These are phyloP conservation scores for Houttuynia cordata DNA, from an alignment of 164 flowering plant genomes.

Conservation along the genomic window DNA sequence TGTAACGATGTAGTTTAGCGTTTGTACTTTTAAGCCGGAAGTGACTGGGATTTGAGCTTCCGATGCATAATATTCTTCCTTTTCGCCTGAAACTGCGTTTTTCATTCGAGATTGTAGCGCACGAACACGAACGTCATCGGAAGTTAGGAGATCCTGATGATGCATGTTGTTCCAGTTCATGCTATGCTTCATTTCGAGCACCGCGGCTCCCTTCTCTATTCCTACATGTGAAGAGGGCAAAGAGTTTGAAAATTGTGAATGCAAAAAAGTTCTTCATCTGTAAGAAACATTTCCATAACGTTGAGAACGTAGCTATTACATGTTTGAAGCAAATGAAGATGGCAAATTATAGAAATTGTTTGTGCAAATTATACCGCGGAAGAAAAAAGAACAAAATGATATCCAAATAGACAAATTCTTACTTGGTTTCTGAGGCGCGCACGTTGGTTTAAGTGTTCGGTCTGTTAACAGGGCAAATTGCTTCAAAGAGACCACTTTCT, in stretches of 20 bases:
- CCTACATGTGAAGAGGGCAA: conserved; percentile 18
- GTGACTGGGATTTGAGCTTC: conserved; percentile 40
- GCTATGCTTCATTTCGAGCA: conserved; percentile 56
- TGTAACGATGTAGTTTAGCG: conserved; percentile 61
- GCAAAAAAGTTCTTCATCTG: not conserved
- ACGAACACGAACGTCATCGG: conserved; percentile 33
- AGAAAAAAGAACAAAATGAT: not conserved
- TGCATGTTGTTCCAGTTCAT: conserved; percentile 27
- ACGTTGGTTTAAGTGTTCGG: conserved; percentile 10
- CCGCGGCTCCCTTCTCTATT: conserved; percentile 31
- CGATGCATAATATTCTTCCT: conserved; percentile 5
- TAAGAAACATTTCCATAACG: not conserved
- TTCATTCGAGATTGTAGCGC: conserved; percentile 35
- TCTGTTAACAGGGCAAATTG: conserved; percentile 20
- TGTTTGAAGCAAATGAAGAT: not conserved
- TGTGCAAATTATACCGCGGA: not conserved
- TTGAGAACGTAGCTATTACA: not conserved
- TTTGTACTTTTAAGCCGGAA: conserved; percentile 48
- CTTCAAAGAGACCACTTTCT: conserved; percentile 18
- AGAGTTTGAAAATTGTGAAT: not conserved
- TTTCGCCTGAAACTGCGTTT: conserved; percentile 11
- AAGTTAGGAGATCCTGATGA: conserved; percentile 16
- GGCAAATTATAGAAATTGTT: not conserved
- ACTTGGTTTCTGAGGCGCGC: conserved; percentile 54
- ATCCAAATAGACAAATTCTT: conserved; percentile 12